Conservation (phyloP, 495 filamentous ascomycete genomes). For the Corynascus novoguineensis region DNA sequence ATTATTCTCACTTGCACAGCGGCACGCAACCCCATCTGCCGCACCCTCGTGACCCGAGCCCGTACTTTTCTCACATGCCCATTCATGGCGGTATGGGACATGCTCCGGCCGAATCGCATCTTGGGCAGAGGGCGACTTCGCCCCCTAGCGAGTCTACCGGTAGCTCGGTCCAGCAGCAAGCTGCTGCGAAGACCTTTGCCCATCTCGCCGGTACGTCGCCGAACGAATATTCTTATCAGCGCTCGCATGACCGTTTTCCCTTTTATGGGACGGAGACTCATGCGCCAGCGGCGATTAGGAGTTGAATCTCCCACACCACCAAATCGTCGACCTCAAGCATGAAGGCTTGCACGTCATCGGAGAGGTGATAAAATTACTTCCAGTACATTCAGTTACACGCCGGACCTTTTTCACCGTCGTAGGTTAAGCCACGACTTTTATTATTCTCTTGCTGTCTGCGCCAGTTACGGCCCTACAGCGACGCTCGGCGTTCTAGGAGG, state of each 20-base stretch:
- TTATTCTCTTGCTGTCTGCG: slow-evolving; percentile 5
- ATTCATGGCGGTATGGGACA: slow-evolving; percentile 22
- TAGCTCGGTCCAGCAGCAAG: slow-evolving; percentile 24
- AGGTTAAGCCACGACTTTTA: neutral
- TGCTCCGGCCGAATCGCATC: slow-evolving; percentile 33
- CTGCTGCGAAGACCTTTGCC: slow-evolving; percentile 25
- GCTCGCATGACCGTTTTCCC: slow-evolving; percentile 35
- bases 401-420: neutral
- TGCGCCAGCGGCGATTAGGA: slow-evolving; percentile 37
- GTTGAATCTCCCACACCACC: slow-evolving; percentile 5
- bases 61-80: slow-evolving; percentile 29
- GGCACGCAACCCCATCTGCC: slow-evolving; percentile 39
- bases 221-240: slow-evolving; percentile 35
- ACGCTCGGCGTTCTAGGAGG: slow-evolving; percentile 16
- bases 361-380: no score
- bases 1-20: slow-evolving; percentile 29
- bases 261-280: slow-evolving; percentile 36
- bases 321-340: neutral
- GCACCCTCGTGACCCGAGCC: slow-evolving; percentile 29
- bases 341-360: no score
- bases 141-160: neutral
- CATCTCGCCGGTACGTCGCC: slow-evolving; percentile 38
- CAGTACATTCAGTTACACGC: neutral
- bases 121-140: slow-evolving; percentile 12
- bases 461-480: slow-evolving; percentile 11